Base-by-base conservation (phyloP, 108 stramenopile species). In the Conticribra guillardii region DNA sequence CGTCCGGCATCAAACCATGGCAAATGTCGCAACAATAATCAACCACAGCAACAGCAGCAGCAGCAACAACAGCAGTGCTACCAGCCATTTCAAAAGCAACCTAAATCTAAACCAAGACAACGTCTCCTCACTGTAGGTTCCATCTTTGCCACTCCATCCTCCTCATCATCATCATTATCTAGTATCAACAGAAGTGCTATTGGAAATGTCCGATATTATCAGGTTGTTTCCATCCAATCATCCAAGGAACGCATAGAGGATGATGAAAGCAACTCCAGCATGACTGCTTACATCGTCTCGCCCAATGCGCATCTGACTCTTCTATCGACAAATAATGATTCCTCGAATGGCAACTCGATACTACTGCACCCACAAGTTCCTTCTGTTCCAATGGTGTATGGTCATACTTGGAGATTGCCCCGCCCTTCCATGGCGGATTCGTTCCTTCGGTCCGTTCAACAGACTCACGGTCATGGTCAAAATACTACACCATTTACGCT, bases 61-160 rank as follows among this genome's bases (percentile, higher is more conserved):
- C 26, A 22, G 24, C 44, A 18, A 45, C 33, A 47, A 4, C 4
- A n/a, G 33, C 37, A 82, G 73, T 15, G 82, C n/a, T n/a, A n/a
- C n/a, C n/a, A n/a, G n/a, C n/a, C n/a, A n/a, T n/a, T n/a, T n/a
- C n/a, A n/a, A n/a, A n/a, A n/a, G n/a, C n/a, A n/a, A n/a, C n/a
- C n/a, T n/a, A 64, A 60, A 19, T 60, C 21, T 24, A 69, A 73
- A 51, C 67, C 79, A 22, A 49, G 79, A 34, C 67, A 65, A 28
- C 29, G 79, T 21, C 65, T 80, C 18, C 79, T 80, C 41, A 49
- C 62, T 2, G 30, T 73, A 19, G 79, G 72, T 29, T 64, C 79
- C 4, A 80, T 80, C 54, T 69, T 80, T 51, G 60, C 79, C 19
- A 64, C 61, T 27, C 45, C 54, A 23, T 55, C 49, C 9, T 30